Conservation (phyloP, 148 eudicot genomes). For the Nepenthes gracilis region DNA sequence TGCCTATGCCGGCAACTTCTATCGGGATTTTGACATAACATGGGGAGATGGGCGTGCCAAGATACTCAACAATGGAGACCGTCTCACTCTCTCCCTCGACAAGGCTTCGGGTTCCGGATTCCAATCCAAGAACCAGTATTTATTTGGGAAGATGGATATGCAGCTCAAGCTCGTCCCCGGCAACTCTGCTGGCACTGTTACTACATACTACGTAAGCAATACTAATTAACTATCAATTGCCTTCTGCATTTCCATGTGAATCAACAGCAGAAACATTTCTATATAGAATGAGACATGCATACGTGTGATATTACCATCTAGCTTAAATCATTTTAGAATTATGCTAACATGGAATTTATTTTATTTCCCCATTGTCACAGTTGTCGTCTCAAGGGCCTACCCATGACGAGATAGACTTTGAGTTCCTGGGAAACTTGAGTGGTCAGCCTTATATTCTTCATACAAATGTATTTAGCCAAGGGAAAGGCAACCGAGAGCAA, state of each 20-base stretch:
- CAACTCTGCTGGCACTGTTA: not conserved
- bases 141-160: not conserved
- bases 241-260: not conserved
- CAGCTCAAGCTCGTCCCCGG: not conserved
- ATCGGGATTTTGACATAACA: not conserved
- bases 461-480: conserved; percentile 5
- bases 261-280: no score
- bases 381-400: conserved; percentile 6
- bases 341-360: no score
- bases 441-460: conserved; percentile 9
- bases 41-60: not conserved
- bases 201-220: not conserved
- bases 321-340: no score
- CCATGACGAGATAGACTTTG: conserved; percentile 10
- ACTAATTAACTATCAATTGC: not conserved
- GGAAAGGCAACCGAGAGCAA: conserved; percentile 1
- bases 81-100: not conserved
- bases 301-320: no score
- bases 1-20: not conserved
- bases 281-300: no score
- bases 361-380: not conserved
- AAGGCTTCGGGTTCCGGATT: not conserved
- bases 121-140: not conserved
- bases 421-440: conserved; percentile 4
- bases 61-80: not conserved